Base-by-base conservation (phyloP, 2,329 filamentous ascomycete genomes). In the Verticillium longisporum region DNA sequence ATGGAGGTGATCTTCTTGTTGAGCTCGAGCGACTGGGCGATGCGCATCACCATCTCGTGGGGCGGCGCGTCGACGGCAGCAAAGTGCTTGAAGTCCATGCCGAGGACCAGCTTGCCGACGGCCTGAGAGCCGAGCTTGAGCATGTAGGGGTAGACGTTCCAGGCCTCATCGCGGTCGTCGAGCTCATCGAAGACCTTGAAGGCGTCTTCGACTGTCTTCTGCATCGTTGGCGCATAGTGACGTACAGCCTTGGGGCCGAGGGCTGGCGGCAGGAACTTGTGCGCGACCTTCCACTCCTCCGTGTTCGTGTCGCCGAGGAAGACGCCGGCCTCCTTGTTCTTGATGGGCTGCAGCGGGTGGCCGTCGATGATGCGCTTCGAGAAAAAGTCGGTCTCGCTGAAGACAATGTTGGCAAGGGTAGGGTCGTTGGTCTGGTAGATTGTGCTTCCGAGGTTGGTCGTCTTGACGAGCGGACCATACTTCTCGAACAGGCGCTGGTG, bases 201-300 rank as follows among this genome's bases (percentile, higher is more conserved):
- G 0, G 81, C 70, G 18, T 79, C 73, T 64, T 84, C 78, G 2
- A 83, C 76, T 0, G 79, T 80, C 56, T 75, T 69, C 63, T 86
- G 83, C 83, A 88, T 87, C 0, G 76, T 78, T 0, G 84, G 83
- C 0, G 82, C 78, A 63, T 88, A 87, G 65, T 87, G 85, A 1
- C 81, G 75, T 4, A 88, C 83, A 0, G 85, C 85, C 67, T 84
- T 86, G 36, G 84, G 84, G 0, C 79, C 79, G 14, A 88, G 73
- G 0, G 83, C 80, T 0, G 85, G 84, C 0, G 85, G 83, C 0
- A 88, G 65, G 69, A 87, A 88, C 68, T 88, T 88, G 74, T 88
- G 86, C 0, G 80, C 78, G 0, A 78, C 66, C 31, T 70, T 68
- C 80, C 80, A 85, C 60, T 79, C 75, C 15, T 78, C 74, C 0